A percentile compares a stretch with the other conserved stretches of the same genome.
Conservation (phyloP, 495 filamentous ascomycete genomes). For the Tuber brumale region DNA sequence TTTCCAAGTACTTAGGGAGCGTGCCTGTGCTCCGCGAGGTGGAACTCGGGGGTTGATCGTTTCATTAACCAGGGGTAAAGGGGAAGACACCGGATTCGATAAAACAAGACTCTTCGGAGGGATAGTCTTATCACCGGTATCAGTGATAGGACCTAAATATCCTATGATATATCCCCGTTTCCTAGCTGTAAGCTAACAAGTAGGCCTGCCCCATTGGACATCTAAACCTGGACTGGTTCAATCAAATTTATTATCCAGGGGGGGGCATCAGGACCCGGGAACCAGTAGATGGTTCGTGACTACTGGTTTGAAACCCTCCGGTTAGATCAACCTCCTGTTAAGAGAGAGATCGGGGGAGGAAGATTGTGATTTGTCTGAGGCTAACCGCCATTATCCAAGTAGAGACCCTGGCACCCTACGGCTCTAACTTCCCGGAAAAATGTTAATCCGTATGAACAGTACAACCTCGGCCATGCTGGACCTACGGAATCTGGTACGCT, state of each 20-base stretch:
- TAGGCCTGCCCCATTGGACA: background rate
- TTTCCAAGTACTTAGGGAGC: background rate
- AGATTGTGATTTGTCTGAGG: background rate
- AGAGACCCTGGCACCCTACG: background rate
- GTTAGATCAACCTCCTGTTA: background rate
- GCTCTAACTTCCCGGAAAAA: background rate
- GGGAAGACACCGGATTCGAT: background rate
- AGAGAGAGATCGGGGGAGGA: background rate
- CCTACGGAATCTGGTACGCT: background rate
- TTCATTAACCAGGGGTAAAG: background rate
- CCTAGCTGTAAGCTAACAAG: background rate
- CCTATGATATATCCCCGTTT: background rate
- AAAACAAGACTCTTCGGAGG: background rate
- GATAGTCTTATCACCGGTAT: background rate
- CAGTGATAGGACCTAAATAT: background rate
- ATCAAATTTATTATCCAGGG: too few species aligned
- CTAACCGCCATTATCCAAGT: background rate
- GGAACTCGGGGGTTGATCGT: background rate
- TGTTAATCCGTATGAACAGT: background rate
- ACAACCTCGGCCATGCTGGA: background rate
- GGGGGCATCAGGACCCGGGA: background rate
- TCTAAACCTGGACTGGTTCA: background rate
- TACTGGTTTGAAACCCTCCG: background rate
- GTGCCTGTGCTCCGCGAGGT: background rate
- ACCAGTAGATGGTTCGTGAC: background rate